phyloP scores from a whole-genome alignment of 2,329 filamentous ascomycete genomes.

The Aureobasidium sp. region DNA sequence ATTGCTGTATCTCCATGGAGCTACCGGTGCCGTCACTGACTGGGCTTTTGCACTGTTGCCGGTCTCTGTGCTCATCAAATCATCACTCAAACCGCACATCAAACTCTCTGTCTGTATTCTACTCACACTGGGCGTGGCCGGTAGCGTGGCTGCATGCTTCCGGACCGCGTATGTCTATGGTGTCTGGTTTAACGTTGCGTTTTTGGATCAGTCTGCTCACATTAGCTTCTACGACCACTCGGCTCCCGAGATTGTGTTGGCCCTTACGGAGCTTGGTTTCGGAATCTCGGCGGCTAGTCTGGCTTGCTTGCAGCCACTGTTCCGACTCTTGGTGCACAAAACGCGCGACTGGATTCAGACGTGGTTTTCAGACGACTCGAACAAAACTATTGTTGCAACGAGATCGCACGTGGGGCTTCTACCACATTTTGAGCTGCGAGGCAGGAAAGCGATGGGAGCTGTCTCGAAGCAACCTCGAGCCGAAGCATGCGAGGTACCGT shows the following conservation, averaged over 20 bases:
- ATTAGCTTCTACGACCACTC: background rate
- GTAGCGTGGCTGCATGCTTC: slow-evolving; percentile 19
- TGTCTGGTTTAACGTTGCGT: slow-evolving; percentile 14
- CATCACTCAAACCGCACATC: slow-evolving; percentile 31
- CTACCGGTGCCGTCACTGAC: slow-evolving; percentile 30
- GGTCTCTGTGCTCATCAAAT: slow-evolving; percentile 30
- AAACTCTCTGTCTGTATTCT: slow-evolving; percentile 33
- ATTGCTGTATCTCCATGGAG: slow-evolving; percentile 18
- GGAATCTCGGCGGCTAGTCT: slow-evolving; percentile 26
- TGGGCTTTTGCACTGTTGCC: slow-evolving; percentile 30
- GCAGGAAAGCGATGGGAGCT: background rate
- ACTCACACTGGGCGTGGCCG: slow-evolving; percentile 29
- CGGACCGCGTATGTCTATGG: slow-evolving; percentile 18
- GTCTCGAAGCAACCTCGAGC: background rate
- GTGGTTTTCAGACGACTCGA: background rate
- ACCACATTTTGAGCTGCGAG: background rate
- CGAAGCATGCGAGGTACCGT: background rate
- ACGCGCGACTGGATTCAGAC: background rate
- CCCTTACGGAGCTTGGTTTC: slow-evolving; percentile 25
- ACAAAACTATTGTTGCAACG: background rate
- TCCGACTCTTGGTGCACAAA: slow-evolving; percentile 11
- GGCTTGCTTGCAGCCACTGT: slow-evolving; percentile 26
- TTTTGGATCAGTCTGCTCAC: slow-evolving; percentile 8
- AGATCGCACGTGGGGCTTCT: background rate
- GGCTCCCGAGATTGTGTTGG: slow-evolving; percentile 19